These are phyloP conservation scores for Phialophora expanda DNA, from an alignment of 2,329 filamentous ascomycete species.

Conservation along the genomic window DNA sequence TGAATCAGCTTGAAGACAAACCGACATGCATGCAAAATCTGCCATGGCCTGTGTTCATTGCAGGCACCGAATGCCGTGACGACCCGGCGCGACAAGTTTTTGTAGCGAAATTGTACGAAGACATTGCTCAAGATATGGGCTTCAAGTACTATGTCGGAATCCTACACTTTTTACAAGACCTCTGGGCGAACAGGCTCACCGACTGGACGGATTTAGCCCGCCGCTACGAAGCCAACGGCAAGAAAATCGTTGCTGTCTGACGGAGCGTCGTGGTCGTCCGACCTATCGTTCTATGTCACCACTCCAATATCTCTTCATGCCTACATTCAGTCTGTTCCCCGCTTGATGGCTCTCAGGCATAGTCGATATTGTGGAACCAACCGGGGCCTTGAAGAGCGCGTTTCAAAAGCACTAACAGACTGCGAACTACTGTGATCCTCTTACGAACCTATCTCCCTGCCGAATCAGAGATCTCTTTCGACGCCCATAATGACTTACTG, in stretches of 20 bases:
- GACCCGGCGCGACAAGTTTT: slow-evolving; percentile 24
- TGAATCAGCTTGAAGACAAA: slow-evolving; percentile 33
- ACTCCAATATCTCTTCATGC: neutral
- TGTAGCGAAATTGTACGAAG: slow-evolving; percentile 27
- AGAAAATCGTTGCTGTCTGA: slow-evolving; percentile 34
- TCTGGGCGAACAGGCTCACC: slow-evolving; percentile 22
- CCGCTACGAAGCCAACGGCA: slow-evolving; percentile 25
- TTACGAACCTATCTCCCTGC: neutral
- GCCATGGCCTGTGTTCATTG: slow-evolving; percentile 42
- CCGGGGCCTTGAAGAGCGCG: neutral
- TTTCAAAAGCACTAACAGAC: neutral
- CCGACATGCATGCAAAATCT: slow-evolving; percentile 40
- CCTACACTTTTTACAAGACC: slow-evolving; percentile 32
- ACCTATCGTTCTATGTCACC: neutral
- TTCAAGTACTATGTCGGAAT: slow-evolving; percentile 35
- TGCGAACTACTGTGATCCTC: neutral
- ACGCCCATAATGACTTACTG: neutral
- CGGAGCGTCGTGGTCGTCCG: neutral
- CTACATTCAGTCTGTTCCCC: neutral
- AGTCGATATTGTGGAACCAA: neutral
- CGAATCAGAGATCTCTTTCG: neutral
- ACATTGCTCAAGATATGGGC: slow-evolving; percentile 31
- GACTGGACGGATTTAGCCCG: slow-evolving; percentile 31
- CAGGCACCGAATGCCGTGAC: slow-evolving; percentile 39
- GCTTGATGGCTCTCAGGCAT: neutral